Base-by-base conservation (phyloP, 2,329 filamentous ascomycete genomes). In the Cordyceps cicadae region DNA sequence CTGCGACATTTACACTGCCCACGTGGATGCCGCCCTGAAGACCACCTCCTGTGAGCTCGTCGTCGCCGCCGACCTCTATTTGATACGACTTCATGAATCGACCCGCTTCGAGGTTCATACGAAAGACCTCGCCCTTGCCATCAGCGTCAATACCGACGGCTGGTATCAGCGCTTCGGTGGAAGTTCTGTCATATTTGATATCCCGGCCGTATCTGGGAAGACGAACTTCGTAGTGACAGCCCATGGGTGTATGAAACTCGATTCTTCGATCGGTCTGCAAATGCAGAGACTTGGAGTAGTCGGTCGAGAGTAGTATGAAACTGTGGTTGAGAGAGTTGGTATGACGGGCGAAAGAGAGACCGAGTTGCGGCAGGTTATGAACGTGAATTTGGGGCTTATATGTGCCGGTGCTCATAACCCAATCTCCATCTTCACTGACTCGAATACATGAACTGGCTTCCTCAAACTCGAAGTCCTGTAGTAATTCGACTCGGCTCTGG, bases 391-490 rank as follows among this genome's bases (percentile, higher is more conserved):
- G 74, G 54, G 75, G 79, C 73, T 80, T 84, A 73, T 85, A 87
- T 59, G 84, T 87, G 77, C 91, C 92, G 57, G 92, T 95, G 69
- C 90, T 95, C 90, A 97, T 94, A 46, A 94, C 86, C 92, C 94
- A 99, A 71, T 97, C 88, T 54, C 93, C 93, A 83, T 99, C 94
- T 62, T 96, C 92, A 68, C 90, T 96, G 64, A 94, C 85, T 54
- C 91, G 85, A 64, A 99, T 85, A 71, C 93, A 97, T 66, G 87
- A 85, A 71, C 92, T 96, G 46, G 95, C 93, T 75, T 96, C 92
- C 69, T 97, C 92, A 69, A 99, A 97, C 70, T 95, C 92, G 73
- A 99, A 99, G 71, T 99, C 94, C 70, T 99, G 94, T 43, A 99
- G 82, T 61, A 99, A 81, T 74, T 99, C 94, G 67, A 99, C 87